Conservation (phyloP, 805 yeast genomes). For the Candida morakotiae region DNA sequence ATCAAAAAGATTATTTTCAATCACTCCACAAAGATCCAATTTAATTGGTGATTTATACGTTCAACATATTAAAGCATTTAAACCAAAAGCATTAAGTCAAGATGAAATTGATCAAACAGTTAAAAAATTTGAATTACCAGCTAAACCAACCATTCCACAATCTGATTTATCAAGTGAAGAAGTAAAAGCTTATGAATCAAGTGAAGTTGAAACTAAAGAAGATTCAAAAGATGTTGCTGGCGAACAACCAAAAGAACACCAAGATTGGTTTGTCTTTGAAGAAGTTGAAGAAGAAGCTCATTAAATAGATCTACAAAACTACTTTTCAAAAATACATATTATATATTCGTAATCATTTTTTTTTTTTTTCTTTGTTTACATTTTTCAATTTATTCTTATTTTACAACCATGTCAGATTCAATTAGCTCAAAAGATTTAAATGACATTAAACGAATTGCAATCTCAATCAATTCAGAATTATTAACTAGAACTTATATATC, state of each 20-base stretch:
- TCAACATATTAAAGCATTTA: slow-evolving; percentile 82
- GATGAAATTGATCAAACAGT: slow-evolving; percentile 76
- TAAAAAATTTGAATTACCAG: slow-evolving; percentile 79
- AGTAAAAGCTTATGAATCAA: slow-evolving; percentile 61
- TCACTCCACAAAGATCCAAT: slow-evolving; percentile 46
- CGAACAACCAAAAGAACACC: slow-evolving; percentile 34
- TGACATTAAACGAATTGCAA: slow-evolving; percentile 23
- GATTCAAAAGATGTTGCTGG: slow-evolving; percentile 33
- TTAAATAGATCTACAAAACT: slow-evolving; percentile 26
- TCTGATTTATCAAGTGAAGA: slow-evolving; percentile 68
- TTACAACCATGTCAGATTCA: background rate
- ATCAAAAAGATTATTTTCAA: slow-evolving; percentile 39
- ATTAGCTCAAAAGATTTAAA: background rate
- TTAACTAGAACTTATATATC: slow-evolving; percentile 32
- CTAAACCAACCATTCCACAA: slow-evolving; percentile 71
- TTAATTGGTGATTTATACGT: slow-evolving; percentile 81
- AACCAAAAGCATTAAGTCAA: slow-evolving; percentile 72
- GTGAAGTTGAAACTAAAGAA: slow-evolving; percentile 66
- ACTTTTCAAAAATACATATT: too few species aligned
- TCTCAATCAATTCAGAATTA: slow-evolving; percentile 31
- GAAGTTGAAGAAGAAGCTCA: slow-evolving; percentile 54
- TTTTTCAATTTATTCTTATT: background rate
- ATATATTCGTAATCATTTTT: too few species aligned
- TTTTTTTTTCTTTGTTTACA: background rate
- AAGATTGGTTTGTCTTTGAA: slow-evolving; percentile 80